Conservation (phyloP, 768 basidiomycete genomes). For the Panellus pusillus region DNA sequence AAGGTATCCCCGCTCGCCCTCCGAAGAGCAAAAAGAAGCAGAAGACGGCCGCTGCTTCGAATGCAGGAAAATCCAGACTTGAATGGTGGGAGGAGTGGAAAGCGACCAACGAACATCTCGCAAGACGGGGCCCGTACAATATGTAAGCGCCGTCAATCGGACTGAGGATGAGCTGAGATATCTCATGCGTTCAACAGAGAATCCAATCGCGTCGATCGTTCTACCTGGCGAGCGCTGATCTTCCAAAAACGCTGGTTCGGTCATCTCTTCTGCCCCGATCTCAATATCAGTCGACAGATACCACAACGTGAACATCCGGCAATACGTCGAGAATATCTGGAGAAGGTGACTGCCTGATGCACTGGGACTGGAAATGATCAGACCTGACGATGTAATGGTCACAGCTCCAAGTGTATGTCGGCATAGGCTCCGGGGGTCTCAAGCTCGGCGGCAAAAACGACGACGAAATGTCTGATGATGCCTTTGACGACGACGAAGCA, state of each 20-base stretch:
- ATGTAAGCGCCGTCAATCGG: neutral
- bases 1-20: conserved; percentile 13
- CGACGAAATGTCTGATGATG: neutral
- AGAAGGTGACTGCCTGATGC: neutral
- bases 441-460: neutral
- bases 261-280: neutral
- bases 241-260: neutral
- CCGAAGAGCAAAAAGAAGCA: neutral
- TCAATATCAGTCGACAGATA: neutral
- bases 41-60: neutral
- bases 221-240: neutral
- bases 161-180: too few relatives aligned
- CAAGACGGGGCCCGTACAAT: neutral
- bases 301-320: neutral
- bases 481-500: neutral
- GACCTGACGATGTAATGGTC: too few relatives aligned
- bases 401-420: conserved; percentile 2
- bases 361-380: too few relatives aligned
- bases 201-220: neutral
- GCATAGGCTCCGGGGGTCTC: neutral
- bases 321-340: neutral
- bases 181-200: neutral
- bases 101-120: neutral
- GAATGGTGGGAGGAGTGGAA: conserved; percentile 16
- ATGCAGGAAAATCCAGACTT: neutral